Base-by-base conservation (phyloP, 306 rosid species). In the Pachyrhizus erosus region DNA sequence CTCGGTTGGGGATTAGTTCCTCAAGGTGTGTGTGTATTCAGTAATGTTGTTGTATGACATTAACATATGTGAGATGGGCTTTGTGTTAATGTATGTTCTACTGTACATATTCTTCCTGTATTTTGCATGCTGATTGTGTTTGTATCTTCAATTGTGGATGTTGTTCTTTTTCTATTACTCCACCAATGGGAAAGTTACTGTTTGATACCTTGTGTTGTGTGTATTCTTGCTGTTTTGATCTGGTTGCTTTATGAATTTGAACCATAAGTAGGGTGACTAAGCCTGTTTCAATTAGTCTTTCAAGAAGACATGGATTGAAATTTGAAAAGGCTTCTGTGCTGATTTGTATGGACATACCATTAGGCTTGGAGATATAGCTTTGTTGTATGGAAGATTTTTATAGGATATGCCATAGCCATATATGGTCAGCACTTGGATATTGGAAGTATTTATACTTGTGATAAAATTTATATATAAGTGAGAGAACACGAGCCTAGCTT, bases 1-100 rank as follows among this genome's bases (percentile, higher is more conserved):
- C 65, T 55, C 10, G 77, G 83, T 29, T 94, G 98, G 98, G 91
- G 92, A 15, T 86, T 94, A 78, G 98, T 94, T 83, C 98, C 98
- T 83, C 97, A 94, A 90, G 98, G 98, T 94, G 12, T 29, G 82
- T 60, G 43, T 15, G 17, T 61, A 42, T 15, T 73, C 27, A 2
- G 5, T 29, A 42, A 20, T 34, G 33, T 17, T 18, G 11, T 78
- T 82, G 26, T 66, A 33, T 66, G 3, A 8, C 40, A 18, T 49
- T 78, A 43, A 40, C 8, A 17, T 21, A 29, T 73, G 13, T 26
- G 13, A 67, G 14, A 69, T 40, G 40, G 34, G 42, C 26, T 74
- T 84, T 79, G 46, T 21, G 12, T n/a, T 43, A 8, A 12, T 5
- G 37, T 49, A 9, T n/a, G 58, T 26, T 33, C 10, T 43, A 20